Conservation (phyloP, 768 basidiomycete species). For the Auriculariales sp. region DNA sequence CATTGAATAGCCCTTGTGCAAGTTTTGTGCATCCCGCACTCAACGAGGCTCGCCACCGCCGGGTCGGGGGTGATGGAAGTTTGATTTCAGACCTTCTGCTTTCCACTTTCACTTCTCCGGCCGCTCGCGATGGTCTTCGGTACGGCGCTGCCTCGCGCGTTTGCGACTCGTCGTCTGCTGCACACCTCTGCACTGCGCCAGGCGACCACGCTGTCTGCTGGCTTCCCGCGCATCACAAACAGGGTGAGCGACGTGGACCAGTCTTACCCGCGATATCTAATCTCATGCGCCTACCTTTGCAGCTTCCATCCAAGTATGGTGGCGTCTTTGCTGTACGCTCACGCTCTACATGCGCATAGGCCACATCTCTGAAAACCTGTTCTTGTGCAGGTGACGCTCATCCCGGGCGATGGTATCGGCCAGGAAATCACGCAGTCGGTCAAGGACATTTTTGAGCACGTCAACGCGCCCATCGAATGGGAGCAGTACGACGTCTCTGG, state of each 20-base stretch:
- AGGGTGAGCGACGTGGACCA: conserved; percentile 30
- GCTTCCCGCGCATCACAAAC: conserved; percentile 60
- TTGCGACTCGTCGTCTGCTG: conserved; percentile 27
- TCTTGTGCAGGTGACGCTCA: conserved; percentile 68
- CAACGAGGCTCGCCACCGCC: no score
- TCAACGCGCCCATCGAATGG: conserved; percentile 98
- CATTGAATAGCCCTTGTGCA: conserved; percentile 1
- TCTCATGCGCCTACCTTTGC: neutral
- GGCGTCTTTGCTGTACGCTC: conserved; percentile 73
- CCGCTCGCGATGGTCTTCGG: conserved; percentile 43
- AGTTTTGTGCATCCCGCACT: no score
- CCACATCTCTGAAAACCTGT: conserved; percentile 13
- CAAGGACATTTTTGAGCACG: conserved; percentile 95
- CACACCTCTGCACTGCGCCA: conserved; percentile 4
- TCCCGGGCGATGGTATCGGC: conserved; percentile 96
- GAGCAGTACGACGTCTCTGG: conserved; percentile 98
- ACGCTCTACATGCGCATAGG: conserved; percentile 3
- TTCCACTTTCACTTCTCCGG: conserved; percentile 13
- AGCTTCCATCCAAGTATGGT: conserved; percentile 83
- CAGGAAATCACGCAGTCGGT: conserved; percentile 95
- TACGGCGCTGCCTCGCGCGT: conserved; percentile 41
- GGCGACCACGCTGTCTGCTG: conserved; percentile 65
- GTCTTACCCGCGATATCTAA: neutral
- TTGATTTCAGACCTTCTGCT: no score
- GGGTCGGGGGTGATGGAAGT: no score